phyloP scores from a whole-genome alignment of 805 yeast genomes.

The Candida dajiaensis region DNA sequence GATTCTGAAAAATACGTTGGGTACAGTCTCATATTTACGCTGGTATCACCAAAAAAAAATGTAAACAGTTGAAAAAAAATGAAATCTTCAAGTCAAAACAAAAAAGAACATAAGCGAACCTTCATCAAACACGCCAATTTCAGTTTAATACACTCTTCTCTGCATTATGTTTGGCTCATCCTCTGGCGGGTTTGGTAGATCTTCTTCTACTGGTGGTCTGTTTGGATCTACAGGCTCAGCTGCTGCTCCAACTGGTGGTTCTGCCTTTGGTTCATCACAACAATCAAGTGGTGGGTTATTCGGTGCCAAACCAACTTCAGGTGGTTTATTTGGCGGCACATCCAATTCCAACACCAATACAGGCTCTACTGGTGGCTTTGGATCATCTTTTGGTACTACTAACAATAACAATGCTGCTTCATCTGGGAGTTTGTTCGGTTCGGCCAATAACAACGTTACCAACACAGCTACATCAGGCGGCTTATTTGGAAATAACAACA shows the following conservation, averaged over 20 bases:
- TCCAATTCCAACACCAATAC: conserved; percentile 8
- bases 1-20: not conserved
- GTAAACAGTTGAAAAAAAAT: not conserved
- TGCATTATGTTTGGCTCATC: conserved; percentile 15
- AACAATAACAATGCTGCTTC: conserved; percentile 5
- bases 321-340: conserved; percentile 4
- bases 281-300: conserved; percentile 19
- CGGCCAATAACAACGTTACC: conserved; percentile 15
- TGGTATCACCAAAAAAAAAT: not conserved
- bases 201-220: conserved; percentile 20
- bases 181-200: conserved; percentile 18
- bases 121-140: not conserved
- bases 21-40: not conserved
- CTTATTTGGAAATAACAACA: conserved; percentile 28
- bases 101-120: not conserved
- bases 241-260: conserved; percentile 3
- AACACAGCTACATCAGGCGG: conserved; percentile 18
- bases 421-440: conserved; percentile 30
- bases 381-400: not conserved
- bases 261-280: conserved; percentile 23
- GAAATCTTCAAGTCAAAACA: not conserved
- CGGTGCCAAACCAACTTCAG: conserved; percentile 13
- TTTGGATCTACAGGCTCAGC: conserved; percentile 21
- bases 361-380: conserved; percentile 11
- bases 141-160: not conserved